These are phyloP conservation scores for Tulasnella sp. DNA, from an alignment of 768 basidiomycete species.

Conservation along the genomic window DNA sequence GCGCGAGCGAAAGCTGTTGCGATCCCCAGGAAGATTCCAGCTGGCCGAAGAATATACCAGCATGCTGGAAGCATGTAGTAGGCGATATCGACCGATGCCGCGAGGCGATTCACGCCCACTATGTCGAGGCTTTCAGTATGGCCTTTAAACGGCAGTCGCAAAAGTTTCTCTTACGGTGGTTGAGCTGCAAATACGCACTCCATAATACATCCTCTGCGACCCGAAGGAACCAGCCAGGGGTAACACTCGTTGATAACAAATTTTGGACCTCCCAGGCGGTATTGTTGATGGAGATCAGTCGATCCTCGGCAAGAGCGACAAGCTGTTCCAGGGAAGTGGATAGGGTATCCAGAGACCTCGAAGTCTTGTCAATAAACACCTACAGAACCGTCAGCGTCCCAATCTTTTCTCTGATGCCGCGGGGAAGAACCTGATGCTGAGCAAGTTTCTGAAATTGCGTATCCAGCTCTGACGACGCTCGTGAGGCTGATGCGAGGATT, in stretches of 20 bases:
- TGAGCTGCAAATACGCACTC: background rate
- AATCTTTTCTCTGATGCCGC: background rate
- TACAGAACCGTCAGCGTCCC: background rate
- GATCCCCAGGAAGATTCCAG: background rate
- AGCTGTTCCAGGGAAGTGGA: background rate
- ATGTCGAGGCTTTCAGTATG: background rate
- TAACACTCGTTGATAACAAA: background rate
- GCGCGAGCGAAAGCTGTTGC: background rate
- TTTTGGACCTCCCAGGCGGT: slow-evolving; percentile 10
- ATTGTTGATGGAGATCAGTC: background rate
- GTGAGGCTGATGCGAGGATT: background rate
- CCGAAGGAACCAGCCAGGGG: background rate
- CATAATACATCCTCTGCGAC: background rate
- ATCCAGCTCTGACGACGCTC: background rate
- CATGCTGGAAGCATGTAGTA: background rate
- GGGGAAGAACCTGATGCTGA: background rate
- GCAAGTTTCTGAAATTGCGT: background rate
- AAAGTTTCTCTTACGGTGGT: background rate
- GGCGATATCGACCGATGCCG: no score
- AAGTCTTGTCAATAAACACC: background rate
- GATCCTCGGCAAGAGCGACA: background rate
- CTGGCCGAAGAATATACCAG: background rate
- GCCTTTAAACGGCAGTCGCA: background rate
- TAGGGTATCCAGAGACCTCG: background rate
- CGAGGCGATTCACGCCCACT: background rate